Evolutionary conservation across 192 early-diverging fungal species (phyloP), one percentile per base, ranked within the genome.

Genomic region (Geranomyces variabilis): DNA sequence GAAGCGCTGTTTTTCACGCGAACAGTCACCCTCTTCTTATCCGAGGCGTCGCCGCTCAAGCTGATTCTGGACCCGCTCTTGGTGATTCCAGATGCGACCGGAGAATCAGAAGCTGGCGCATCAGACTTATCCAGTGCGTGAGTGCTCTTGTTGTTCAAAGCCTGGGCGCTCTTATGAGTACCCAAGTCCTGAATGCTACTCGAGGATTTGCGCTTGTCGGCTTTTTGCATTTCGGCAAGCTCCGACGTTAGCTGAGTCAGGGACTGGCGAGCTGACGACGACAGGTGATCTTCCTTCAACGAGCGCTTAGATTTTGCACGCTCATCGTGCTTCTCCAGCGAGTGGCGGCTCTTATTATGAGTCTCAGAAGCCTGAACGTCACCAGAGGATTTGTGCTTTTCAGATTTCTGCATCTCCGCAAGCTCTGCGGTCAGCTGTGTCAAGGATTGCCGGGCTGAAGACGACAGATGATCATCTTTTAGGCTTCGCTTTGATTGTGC

Each of bases 401-500:
- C n/a, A 22, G 33, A 10, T 29, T 57, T 60, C 24, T 33, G 31
- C 33, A 34, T 70, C 26, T 70, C 68, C 13, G 41, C 30, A 17
- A 70, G 57, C 57, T 70, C 55, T 3, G 55, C 30, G 1, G 60
- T 58, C 14, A 70, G 55, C 8, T 57, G 30, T 14, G 48, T 57
- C 5, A 70, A 36, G 8, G 51, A 57, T 28, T 70, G 28, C 22
- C 68, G 68, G 1, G 68, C 68, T 9, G 68, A 29, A 0, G 68
- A 17, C 17, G 66, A 68, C 9, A 68, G 15, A 34, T 68, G 66
- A 33, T 68, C 66, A 26, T 68, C 66, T 33, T 68, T 68, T 17
- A 64, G n/a, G 28, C 63, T 64, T 7, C 41, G 33, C 44, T 36
- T 19, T 3, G 63, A 64, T 29, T 41, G 43, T 13, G 63, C 14